Conservation (phyloP, 257 asterid species). For the Solanum lycopersicoides region DNA sequence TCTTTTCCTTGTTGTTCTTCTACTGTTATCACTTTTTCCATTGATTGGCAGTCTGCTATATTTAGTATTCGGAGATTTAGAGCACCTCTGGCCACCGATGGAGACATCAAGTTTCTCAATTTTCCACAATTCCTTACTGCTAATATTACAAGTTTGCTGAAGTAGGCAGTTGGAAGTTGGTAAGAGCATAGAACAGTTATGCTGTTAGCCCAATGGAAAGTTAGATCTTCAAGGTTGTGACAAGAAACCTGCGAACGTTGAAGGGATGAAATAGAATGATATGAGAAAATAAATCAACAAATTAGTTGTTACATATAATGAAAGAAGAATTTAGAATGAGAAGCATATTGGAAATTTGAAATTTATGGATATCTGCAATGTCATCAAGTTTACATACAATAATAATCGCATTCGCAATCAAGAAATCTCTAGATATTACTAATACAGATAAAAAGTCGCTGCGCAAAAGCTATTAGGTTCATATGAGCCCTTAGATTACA, state of each 20-base stretch:
- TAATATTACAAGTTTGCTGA: neutral
- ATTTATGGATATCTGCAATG: no score
- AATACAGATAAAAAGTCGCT: neutral
- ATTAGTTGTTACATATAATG: neutral
- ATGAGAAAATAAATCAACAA: neutral
- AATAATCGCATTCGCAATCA: no score
- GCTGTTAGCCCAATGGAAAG: neutral
- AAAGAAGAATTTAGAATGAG: neutral
- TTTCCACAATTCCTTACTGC: neutral
- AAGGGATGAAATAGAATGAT: neutral
- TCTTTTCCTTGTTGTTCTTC: neutral
- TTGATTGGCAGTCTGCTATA: neutral
- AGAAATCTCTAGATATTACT: neutral
- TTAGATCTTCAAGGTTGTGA: neutral
- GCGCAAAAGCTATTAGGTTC: neutral
- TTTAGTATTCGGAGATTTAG: neutral
- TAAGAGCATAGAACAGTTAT: neutral
- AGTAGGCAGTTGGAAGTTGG: neutral
- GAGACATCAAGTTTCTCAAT: neutral
- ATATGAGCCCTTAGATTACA: neutral
- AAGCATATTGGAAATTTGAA: neutral
- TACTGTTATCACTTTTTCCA: neutral
- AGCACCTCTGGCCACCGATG: neutral
- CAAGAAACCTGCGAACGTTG: neutral
- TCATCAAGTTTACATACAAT: neutral